These are phyloP conservation scores for Hortaea sp. DNA, from an alignment of 2,329 filamentous ascomycete species.

Conservation along the genomic window DNA sequence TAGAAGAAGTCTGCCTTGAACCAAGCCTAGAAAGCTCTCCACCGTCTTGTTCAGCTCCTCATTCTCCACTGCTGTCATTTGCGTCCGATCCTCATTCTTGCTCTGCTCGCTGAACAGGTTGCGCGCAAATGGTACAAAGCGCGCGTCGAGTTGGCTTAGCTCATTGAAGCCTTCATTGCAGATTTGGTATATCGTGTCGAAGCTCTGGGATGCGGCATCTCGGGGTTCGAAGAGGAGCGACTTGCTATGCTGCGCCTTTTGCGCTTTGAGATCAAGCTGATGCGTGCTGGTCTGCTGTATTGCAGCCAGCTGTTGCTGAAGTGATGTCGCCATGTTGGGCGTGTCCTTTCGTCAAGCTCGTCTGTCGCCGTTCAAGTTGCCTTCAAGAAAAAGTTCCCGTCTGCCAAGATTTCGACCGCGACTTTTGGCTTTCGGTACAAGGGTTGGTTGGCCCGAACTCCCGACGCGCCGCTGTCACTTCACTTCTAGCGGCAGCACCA, in stretches of 20 bases:
- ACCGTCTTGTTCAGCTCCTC: constrained; percentile 66
- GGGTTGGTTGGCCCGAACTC: constrained; percentile 1
- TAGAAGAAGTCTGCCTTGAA: constrained; percentile 65
- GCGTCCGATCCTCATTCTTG: constrained; percentile 73
- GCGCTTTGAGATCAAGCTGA: constrained; percentile 83
- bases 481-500: neutral
- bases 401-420: constrained; percentile 2
- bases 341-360: neutral
- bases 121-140: constrained; percentile 63
- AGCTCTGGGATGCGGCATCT: constrained; percentile 78
- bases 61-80: constrained; percentile 76
- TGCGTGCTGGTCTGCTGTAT: constrained; percentile 85
- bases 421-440: neutral
- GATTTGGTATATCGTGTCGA: constrained; percentile 76
- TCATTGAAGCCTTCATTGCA: constrained; percentile 87
- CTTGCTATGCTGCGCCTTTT: constrained; percentile 84
- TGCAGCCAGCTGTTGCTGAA: constrained; percentile 87
- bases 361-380: neutral
- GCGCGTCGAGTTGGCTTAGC: constrained; percentile 72
- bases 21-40: constrained; percentile 72
- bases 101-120: constrained; percentile 92
- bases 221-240: constrained; percentile 87
- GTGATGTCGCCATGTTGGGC: constrained; percentile 62
- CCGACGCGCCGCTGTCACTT: constrained; percentile 1
- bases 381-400: neutral